phyloP scores from a whole-genome alignment of 345 rosid genomes.

The Camelina laxa region DNA sequence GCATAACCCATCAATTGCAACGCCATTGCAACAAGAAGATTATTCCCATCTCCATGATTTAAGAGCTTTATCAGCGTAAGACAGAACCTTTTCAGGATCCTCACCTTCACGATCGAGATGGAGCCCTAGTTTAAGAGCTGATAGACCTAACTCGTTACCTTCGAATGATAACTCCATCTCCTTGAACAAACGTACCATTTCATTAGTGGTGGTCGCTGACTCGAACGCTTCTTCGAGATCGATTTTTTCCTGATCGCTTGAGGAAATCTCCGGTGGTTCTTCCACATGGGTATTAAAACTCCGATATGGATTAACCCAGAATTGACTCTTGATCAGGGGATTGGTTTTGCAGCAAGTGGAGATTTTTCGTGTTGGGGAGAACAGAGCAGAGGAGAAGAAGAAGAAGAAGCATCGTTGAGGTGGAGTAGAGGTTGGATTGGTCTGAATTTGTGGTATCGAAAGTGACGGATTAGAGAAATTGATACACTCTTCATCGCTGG shows the following conservation, averaged over 20 bases:
- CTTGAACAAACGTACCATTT: conserved; percentile 73
- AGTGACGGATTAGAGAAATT: conserved; percentile 55
- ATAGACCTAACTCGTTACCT: conserved; percentile 75
- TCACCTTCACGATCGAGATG: conserved; percentile 89
- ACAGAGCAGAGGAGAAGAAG: conserved; percentile 37
- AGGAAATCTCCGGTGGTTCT: conserved; percentile 49
- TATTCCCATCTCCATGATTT: conserved; percentile 51
- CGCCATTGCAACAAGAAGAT: conserved; percentile 70
- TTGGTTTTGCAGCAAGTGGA: conserved; percentile 49
- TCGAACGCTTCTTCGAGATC: conserved; percentile 88
- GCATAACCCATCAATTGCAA: conserved; percentile 82
- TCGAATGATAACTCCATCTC: conserved; percentile 78
- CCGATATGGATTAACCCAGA: conserved; percentile 51
- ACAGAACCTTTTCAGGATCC: conserved; percentile 68
- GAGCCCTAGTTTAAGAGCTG: conserved; percentile 78
- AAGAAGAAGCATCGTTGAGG: conserved; percentile 29
- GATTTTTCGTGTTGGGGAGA: no score
- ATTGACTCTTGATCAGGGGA: conserved; percentile 46
- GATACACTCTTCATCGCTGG: conserved; percentile 59
- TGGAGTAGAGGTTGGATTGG: conserved; percentile 38
- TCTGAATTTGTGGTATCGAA: conserved; percentile 47
- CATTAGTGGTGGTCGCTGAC: conserved; percentile 73
- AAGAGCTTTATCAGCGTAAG: conserved; percentile 72
- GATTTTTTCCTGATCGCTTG: conserved; percentile 61
- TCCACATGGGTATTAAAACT: conserved; percentile 61